phyloP scores from a whole-genome alignment of 345 rosid species.

The thale cress (Arabidopsis thaliana) region TAIR10.1 NC_003076.8:7060501-7061000 shows the following conservation, averaged over 20 bases:
- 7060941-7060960: slow-evolving; percentile 65
- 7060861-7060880: background rate
- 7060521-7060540: slow-evolving; percentile 23
- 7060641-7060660: slow-evolving; percentile 20
- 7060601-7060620: slow-evolving; percentile 20
- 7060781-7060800: background rate
- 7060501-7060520: slow-evolving; percentile 36
- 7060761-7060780: background rate
- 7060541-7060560: background rate
- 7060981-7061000: slow-evolving; percentile 67
- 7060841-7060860: background rate
- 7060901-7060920: background rate
- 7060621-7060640: slow-evolving; percentile 4
- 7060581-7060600: slow-evolving; percentile 9
- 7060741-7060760: slow-evolving; percentile 25
- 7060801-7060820: background rate
- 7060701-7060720: slow-evolving; percentile 7
- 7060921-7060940: slow-evolving; percentile 65
- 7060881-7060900: background rate
- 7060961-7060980: slow-evolving; percentile 67
- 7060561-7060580: slow-evolving; percentile 25
- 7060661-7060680: background rate
- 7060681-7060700: background rate
- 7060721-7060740: background rate
- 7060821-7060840: background rate